Evolutionary conservation across 2,329 filamentous ascomycete species (phyloP), one percentile per base, ranked within the genome.

Genomic region (Aspergillus versicolor): DNA sequence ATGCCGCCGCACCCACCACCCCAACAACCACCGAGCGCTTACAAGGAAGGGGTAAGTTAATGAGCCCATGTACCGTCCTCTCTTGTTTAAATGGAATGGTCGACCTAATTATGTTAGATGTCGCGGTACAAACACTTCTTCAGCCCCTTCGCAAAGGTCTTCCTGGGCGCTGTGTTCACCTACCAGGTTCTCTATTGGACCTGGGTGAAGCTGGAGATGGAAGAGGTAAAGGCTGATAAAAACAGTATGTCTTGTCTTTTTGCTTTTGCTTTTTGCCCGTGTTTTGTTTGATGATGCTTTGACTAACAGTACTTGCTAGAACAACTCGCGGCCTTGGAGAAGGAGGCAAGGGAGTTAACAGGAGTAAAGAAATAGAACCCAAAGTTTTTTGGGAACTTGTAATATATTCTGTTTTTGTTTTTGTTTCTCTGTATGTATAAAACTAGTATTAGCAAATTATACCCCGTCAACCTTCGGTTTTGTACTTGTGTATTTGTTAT

Each of bases 181-280:
- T 81, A 80, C 62, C 79, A 81, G 60, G 69, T 79, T 42, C 68
- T 78, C 19, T 79, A 81, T 61, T 79, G 75, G 75, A 65, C 68
- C 30, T 81, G 79, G 79, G 54, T 77, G 64, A 79, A 76, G 58
- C 64, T 81, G 12, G 78, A 81, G 65, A 77, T 73, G 52, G 76
- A 79, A 56, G 77, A 79, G 58, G 67, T 68, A 6, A 78, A 75
- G 61, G 65, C 72, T 17, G 61, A 71, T 24, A 79, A 76, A 65
- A 75, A 76, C 55, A 64, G 75, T 77, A 65, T 21, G 67, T 69
- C 24, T n/a, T 40, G 65, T 17, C 27, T 30, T 30, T 30, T 30
- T 30, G 27, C 27, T 30, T 30, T 11, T 30, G 27, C 1, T 15
- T 41, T 32, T 40, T 37, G 48, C 45, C 7, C 30, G 13, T 27